These are phyloP conservation scores for Aurifilum marmelostoma DNA, from an alignment of 2,329 filamentous ascomycete genomes.

Conservation along the genomic window DNA sequence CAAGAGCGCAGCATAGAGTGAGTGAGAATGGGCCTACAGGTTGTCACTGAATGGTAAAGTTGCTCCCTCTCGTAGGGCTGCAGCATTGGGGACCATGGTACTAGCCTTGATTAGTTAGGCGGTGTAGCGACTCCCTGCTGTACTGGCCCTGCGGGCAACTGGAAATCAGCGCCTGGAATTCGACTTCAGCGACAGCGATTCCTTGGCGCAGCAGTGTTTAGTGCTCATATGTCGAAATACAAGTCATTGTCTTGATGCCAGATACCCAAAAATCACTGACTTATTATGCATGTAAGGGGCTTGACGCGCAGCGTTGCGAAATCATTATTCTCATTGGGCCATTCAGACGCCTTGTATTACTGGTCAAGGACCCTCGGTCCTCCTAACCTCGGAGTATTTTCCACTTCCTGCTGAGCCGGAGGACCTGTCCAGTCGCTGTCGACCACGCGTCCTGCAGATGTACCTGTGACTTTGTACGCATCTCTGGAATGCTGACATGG, in stretches of 20 bases:
- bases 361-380: background rate
- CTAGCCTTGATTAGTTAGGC: slow-evolving; percentile 14
- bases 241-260: background rate
- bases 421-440: background rate
- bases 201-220: background rate
- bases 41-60: background rate
- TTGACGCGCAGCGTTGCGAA: background rate
- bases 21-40: background rate
- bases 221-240: background rate
- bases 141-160: background rate
- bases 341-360: background rate
- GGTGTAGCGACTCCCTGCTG: slow-evolving; percentile 3
- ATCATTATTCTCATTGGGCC: background rate
- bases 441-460: background rate
- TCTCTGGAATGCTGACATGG: background rate
- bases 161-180: background rate
- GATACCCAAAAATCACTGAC: background rate
- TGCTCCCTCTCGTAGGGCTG: background rate
- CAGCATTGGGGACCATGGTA: background rate
- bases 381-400: background rate
- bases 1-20: background rate
- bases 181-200: background rate
- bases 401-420: background rate
- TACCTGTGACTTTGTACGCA: background rate
- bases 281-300: background rate